Percentiles rank a stretch among this genome's conserved stretches.
Evolutionary conservation across 805 yeast genomes (phyloP).

Genomic region (Metschnikowia rubicola): DNA sequence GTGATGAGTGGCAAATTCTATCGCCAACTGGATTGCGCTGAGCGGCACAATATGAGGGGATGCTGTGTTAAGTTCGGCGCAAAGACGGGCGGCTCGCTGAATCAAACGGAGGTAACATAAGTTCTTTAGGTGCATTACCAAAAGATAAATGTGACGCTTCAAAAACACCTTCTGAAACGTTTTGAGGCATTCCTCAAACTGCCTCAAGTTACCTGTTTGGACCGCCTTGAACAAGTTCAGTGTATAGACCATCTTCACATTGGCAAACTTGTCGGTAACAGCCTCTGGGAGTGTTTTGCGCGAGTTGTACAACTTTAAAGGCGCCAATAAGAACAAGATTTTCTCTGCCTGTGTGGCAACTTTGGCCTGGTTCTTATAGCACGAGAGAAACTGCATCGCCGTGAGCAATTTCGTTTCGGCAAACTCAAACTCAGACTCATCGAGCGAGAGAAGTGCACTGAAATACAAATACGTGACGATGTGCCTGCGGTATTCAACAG

Average conservation of each 20-base stretch:
- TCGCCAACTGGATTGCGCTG: slow-evolving; percentile 41
- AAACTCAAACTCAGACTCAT: slow-evolving; percentile 54
- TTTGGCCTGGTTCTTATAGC: slow-evolving; percentile 17
- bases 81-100: slow-evolving; percentile 30
- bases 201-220: slow-evolving; percentile 51
- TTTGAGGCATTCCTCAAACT: slow-evolving; percentile 45
- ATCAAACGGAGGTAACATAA: slow-evolving; percentile 51
- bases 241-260: slow-evolving; percentile 40
- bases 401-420: slow-evolving; percentile 50
- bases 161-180: slow-evolving; percentile 51
- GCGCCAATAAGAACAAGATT: slow-evolving; percentile 60
- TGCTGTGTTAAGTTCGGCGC: slow-evolving; percentile 21
- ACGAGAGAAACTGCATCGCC: slow-evolving; percentile 42
- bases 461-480: slow-evolving; percentile 63
- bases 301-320: slow-evolving; percentile 52
- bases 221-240: slow-evolving; percentile 47
- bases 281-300: slow-evolving; percentile 44
- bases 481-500: slow-evolving; percentile 33
- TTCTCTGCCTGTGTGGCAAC: slow-evolving; percentile 33
- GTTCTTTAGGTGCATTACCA: slow-evolving; percentile 50
- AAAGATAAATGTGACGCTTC: slow-evolving; percentile 56
- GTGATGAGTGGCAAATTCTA: slow-evolving; percentile 23
- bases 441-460: slow-evolving; percentile 62
- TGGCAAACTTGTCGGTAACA: slow-evolving; percentile 41
- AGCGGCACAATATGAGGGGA: slow-evolving; percentile 38